Percentiles rank a stretch among this genome's conserved stretches.
phyloP scores from a whole-genome alignment of 1,284 basidiomycete genomes.

The Coniferiporia weirii region DNA sequence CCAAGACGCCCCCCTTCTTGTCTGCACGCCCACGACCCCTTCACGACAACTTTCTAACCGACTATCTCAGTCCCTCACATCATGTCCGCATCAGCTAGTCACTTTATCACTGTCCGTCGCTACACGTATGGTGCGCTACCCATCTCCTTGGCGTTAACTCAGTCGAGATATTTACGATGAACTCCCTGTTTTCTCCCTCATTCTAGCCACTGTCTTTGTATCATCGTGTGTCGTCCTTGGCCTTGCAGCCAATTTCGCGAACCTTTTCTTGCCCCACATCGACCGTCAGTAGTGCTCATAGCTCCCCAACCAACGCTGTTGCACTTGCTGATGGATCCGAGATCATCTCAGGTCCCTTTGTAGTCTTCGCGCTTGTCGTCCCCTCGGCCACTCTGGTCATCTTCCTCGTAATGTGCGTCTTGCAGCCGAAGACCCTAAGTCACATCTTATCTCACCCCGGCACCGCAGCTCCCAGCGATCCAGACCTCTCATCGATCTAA shows the following conservation, averaged over 20 bases:
- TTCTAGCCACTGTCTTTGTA: constrained; percentile 50
- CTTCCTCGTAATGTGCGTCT: constrained; percentile 47
- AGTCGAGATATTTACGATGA: neutral
- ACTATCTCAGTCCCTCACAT: too few species aligned
- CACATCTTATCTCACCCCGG: neutral
- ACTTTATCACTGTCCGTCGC: neutral
- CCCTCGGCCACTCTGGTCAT: constrained; percentile 58
- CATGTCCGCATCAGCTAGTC: too few species aligned
- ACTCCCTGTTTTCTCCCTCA: neutral
- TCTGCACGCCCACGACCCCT: neutral
- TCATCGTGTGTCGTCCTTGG: constrained; percentile 65
- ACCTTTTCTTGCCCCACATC: constrained; percentile 55
- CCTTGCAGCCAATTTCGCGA: constrained; percentile 58
- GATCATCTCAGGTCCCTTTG: constrained; percentile 51
- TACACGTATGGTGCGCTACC: neutral
- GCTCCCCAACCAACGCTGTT: neutral
- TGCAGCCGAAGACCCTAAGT: neutral
- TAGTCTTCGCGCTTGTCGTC: constrained; percentile 59
- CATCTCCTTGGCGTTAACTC: neutral
- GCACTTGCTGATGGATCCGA: constrained; percentile 5
- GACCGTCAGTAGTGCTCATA: constrained; percentile 44
- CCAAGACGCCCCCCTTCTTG: neutral
- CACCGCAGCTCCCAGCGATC: constrained; percentile 56
- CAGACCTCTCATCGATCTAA: constrained; percentile 56
- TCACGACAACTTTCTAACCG: neutral